Evolutionary conservation across 2,329 filamentous ascomycete species (phyloP), one percentile per base, ranked within the genome.

Genomic region (Ceratocystis harringtonii): DNA sequence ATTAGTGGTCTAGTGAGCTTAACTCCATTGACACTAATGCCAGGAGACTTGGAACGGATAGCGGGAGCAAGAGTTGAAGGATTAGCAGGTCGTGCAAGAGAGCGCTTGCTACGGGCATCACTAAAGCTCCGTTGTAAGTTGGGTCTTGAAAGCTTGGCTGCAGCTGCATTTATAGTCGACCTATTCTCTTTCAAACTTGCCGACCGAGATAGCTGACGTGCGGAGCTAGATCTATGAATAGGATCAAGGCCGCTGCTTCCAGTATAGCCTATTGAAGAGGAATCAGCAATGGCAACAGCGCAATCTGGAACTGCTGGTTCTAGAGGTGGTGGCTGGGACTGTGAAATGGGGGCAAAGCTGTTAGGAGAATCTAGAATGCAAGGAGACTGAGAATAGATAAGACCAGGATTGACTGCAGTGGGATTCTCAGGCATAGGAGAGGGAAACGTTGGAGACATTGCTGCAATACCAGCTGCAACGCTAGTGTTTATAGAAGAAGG

Each of bases 401-500:
- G 74, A 6, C 81, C 83, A 1, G 84, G 84, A 69, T 86, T 77
- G 5, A 86, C 82, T n/a, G 77, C 80, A 8, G 66, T 63, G 7
- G 66, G 55, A 50, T 65, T 61, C n/a, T 52, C 30, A 10, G 55
- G 50, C 22, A 61, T 66, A 2, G 77, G 72, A 3, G 75, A 72
- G 32, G 76, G 71, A 67, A 80, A 81, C 5, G 76, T 75, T 22
- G 73, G 72, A 3, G 74, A 72, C 68, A 78, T 76, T 68, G 78
- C 70, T 19, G 62, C 44, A 61, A 44, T 19, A 45, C 22, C 55
- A 44, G 45, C 32, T 41, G 62, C 32, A 28, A 30, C 62, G 25
- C 10, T 15, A 25, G 52, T 57, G 10, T 44, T 48, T 41, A 61
- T 55, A 15, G n/a, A 32, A n/a, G 41, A 36, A 17, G 10, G 32